Conservation (phyloP, 2,329 filamentous ascomycete species). For the Paracamarosporium sp. region DNA sequence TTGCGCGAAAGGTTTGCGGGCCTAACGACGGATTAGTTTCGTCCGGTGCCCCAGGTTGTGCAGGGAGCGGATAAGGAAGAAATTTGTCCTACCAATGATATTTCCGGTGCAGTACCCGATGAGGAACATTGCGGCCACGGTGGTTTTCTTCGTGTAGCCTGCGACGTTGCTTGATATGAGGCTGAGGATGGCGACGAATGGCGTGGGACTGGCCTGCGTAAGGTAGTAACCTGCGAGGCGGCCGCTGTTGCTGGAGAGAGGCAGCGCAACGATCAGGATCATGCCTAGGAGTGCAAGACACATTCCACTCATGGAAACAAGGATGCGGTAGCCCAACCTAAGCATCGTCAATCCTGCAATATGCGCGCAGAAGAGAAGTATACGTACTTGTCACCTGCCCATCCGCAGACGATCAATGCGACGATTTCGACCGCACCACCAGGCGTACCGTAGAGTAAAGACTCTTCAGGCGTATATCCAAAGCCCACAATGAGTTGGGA, state of each 20-base stretch:
- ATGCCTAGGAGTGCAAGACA: slow-evolving; percentile 64
- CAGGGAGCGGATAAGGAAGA: slow-evolving; percentile 42
- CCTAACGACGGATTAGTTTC: slow-evolving; percentile 42
- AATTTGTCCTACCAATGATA: slow-evolving; percentile 36
- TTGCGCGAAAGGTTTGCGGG: slow-evolving; percentile 39
- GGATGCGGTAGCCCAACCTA: slow-evolving; percentile 61
- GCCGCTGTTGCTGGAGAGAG: slow-evolving; percentile 63
- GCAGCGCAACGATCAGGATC: slow-evolving; percentile 69
- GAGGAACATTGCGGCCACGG: slow-evolving; percentile 59
- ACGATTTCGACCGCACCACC: slow-evolving; percentile 71
- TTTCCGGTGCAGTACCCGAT: slow-evolving; percentile 52
- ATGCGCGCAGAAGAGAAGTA: too few relatives aligned
- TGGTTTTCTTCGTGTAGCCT: slow-evolving; percentile 66
- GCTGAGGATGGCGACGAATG: slow-evolving; percentile 69
- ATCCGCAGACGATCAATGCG: slow-evolving; percentile 62
- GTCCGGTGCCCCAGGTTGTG: slow-evolving; percentile 46
- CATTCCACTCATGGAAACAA: slow-evolving; percentile 62
- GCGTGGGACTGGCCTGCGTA: slow-evolving; percentile 64
- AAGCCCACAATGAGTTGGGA: slow-evolving; percentile 67
- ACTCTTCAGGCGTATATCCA: slow-evolving; percentile 68
- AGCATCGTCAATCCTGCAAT: not conserved
- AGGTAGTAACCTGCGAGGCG: slow-evolving; percentile 71
- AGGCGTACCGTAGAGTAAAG: slow-evolving; percentile 69
- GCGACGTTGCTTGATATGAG: slow-evolving; percentile 69
- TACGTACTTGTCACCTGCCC: slow-evolving; percentile 58